Evolutionary conservation across 768 basidiomycete genomes (phyloP), one percentile per base, ranked within the genome.

Genomic region (Pisolithus marmoratus): DNA sequence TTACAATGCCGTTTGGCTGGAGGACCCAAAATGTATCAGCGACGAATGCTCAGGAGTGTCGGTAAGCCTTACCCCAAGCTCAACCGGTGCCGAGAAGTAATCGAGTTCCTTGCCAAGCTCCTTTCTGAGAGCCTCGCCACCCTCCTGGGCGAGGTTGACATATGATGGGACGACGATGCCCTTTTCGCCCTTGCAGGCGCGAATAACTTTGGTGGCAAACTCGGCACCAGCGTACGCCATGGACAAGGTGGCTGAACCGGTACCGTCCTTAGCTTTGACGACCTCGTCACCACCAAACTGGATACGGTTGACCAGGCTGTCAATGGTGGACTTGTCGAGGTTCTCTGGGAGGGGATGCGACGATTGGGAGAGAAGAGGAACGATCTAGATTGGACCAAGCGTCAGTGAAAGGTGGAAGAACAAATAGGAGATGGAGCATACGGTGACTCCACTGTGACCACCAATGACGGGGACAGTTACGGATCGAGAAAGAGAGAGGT

Each of bases 201-300:
- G 80, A 63, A 98, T 76, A 63, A 97, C 73, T 64, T 91, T 89
- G 58, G 69, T 69, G 26, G 92, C 82, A 63, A 98, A 98, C 70
- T 92, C 85, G 46, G 89, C 90, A 52, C 94, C 95, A 48, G 95
- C 90, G 60, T 87, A 92, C 1, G 93, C 93, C 94, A 97, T 97
- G 31, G 90, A 93, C 52, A 95, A 82, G n/a, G 94, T 96, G 8
- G 94, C 94, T 29, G 91, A 94, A 42, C 96, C 96, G 48, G 77
- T 69, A 52, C 85, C 85, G 62, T 91, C 87, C 76, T 99, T 99
- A 41, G 96, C 96, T 74, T 96, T 89, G 67, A 98, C 95, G 63
- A 98, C 94, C 73, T 98, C 94, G 60, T 96, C 94, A 52, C 94
- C 94, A 51, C 94, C 94, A 63, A 90, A 96, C 69, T 95, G 94